These are phyloP conservation scores for Pueraria montana DNA, from an alignment of 306 rosid genomes.

Conservation along the genomic window DNA sequence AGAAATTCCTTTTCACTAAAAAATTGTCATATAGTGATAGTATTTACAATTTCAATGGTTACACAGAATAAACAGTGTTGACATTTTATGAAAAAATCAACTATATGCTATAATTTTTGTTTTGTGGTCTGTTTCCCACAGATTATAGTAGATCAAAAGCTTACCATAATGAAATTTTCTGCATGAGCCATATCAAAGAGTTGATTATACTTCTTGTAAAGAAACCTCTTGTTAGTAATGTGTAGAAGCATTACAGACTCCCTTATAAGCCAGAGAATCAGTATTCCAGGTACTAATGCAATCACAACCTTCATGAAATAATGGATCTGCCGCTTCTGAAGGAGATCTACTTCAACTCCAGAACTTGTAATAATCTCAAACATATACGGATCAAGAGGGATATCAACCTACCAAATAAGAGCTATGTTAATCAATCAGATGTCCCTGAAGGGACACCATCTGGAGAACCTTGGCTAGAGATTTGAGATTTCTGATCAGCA, in stretches of 20 bases:
- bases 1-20: background rate
- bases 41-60: conserved; percentile 25
- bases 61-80: background rate
- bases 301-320: conserved; percentile 88
- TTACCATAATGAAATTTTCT: conserved; percentile 93
- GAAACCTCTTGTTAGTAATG: conserved; percentile 80
- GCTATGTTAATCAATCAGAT: conserved; percentile 41
- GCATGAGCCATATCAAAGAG: conserved; percentile 94
- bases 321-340: conserved; percentile 84
- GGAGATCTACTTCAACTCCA: conserved; percentile 97
- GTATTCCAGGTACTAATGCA: conserved; percentile 84
- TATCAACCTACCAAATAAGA: conserved; percentile 77
- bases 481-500: conserved; percentile 45
- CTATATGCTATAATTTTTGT: conserved; percentile 19
- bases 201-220: conserved; percentile 88
- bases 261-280: conserved; percentile 88
- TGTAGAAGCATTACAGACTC: conserved; percentile 82
- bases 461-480: conserved; percentile 35
- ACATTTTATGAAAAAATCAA: conserved; percentile 17
- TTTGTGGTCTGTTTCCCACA: conserved; percentile 18
- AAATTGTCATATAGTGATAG: background rate
- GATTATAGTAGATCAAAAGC: conserved; percentile 29
- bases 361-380: conserved; percentile 89
- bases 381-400: conserved; percentile 92
- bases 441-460: conserved; percentile 30